A percentile compares a stretch with the other conserved stretches of the same genome.
Conservation (phyloP, 208 protist genomes). For the Leishmania martiniquensis region DNA sequence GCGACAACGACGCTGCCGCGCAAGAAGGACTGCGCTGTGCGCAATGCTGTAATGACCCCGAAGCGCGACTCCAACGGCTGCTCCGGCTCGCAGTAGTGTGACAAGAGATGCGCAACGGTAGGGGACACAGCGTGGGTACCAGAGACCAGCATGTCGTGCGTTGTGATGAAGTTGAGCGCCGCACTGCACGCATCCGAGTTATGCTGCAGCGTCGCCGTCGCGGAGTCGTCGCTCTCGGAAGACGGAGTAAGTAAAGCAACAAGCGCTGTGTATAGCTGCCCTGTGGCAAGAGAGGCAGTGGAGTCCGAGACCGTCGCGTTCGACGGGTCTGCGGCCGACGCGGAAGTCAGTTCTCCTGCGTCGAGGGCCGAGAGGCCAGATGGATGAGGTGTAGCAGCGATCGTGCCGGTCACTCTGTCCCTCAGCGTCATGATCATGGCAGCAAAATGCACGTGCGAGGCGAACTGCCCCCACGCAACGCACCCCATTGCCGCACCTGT, state of each 20-base stretch:
- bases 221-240: neutral
- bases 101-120: constrained; percentile 36
- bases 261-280: constrained; percentile 10
- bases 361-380: neutral
- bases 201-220: constrained; percentile 5
- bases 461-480: constrained; percentile 38
- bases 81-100: constrained; percentile 51
- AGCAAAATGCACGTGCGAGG: constrained; percentile 34
- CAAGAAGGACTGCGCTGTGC: constrained; percentile 20
- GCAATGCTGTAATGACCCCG: constrained; percentile 56
- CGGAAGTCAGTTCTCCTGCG: neutral
- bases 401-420: neutral
- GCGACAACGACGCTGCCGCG: constrained; percentile 7
- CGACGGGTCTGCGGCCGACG: neutral
- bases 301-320: neutral
- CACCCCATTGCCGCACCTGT: constrained; percentile 17
- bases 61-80: constrained; percentile 58
- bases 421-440: constrained; percentile 1
- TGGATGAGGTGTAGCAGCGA: neutral
- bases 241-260: constrained; percentile 4
- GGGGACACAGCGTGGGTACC: constrained; percentile 19
- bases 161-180: constrained; percentile 41
- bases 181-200: constrained; percentile 58
- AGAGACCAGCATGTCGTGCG: constrained; percentile 20
- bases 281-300: neutral